These are phyloP conservation scores for Aspergillus aculeatus DNA, from an alignment of 2,329 filamentous ascomycete species.

Conservation along the genomic window DNA sequence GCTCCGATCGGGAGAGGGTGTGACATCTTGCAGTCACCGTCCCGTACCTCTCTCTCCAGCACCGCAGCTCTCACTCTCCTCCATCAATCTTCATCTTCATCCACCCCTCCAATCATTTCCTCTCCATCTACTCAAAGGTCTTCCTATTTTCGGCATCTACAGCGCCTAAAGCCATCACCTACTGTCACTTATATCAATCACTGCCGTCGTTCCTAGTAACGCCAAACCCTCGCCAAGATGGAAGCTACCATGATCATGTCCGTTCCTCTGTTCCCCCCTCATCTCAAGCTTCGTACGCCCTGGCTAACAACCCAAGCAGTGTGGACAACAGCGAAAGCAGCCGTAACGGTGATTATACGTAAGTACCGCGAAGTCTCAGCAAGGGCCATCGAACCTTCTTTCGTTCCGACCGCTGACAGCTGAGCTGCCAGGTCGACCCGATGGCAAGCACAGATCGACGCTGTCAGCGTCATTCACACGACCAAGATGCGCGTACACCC, in stretches of 20 bases:
- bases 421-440: conserved; percentile 70
- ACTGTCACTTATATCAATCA: neutral
- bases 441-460: conserved; percentile 95
- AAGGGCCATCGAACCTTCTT: conserved; percentile 6
- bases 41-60: conserved; percentile 10
- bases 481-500: conserved; percentile 93
- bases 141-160: conserved; percentile 3
- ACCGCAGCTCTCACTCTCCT: conserved; percentile 22
- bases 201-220: neutral
- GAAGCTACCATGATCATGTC: conserved; percentile 98
- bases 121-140: neutral
- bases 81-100: conserved; percentile 16
- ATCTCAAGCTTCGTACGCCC: conserved; percentile 12
- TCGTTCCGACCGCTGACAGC: conserved; percentile 19
- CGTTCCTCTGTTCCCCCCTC: conserved; percentile 20
- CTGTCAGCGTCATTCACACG: conserved; percentile 91
- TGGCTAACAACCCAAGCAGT: conserved; percentile 42
- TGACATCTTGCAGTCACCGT: conserved; percentile 21
- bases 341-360: conserved; percentile 88
- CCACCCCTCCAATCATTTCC: conserved; percentile 13
- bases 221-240: conserved; percentile 65
- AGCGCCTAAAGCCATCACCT: neutral
- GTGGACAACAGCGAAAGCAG: conserved; percentile 99
- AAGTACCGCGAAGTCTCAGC: conserved; percentile 23
- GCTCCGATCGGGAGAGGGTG: conserved; percentile 16